These are phyloP conservation scores for Boletellus emodensis DNA, from an alignment of 768 basidiomycete species.

Conservation along the genomic window DNA sequence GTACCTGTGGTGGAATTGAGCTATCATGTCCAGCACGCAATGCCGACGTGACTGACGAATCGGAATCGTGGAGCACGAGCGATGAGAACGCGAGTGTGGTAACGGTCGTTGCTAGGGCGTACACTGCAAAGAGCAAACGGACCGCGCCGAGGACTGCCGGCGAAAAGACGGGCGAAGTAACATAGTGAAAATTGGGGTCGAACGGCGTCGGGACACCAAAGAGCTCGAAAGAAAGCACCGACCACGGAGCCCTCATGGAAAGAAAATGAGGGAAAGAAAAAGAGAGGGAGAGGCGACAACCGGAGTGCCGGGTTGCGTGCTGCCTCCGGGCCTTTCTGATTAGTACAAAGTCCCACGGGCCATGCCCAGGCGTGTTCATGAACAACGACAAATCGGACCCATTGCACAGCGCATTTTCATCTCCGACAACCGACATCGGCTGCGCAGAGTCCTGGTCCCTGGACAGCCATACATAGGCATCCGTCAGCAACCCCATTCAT, in stretches of 20 bases:
- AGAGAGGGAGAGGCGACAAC: no score
- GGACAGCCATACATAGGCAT: no score
- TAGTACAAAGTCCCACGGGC: no score
- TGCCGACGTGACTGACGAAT: slow-evolving; percentile 26
- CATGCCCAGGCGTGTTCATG: no score
- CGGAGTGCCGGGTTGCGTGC: no score
- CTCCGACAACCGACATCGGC: no score
- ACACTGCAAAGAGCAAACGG: slow-evolving; percentile 48
- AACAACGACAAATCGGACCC: no score
- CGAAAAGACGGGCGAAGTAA: slow-evolving; percentile 42
- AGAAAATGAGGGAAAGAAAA: no score
- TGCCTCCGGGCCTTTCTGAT: background rate
- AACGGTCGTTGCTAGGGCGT: slow-evolving; percentile 41
- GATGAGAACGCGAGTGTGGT: slow-evolving; percentile 27
- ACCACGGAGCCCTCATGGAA: background rate
- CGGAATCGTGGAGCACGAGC: slow-evolving; percentile 29
- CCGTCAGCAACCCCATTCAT: no score
- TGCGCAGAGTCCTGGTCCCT: no score
- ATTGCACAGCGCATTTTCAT: no score
- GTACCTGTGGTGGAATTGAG: slow-evolving; percentile 36
- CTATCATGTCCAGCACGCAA: background rate
- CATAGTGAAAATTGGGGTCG: slow-evolving; percentile 35
- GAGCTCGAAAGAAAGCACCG: slow-evolving; percentile 5
- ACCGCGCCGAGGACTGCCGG: slow-evolving; percentile 41
- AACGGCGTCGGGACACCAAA: slow-evolving; percentile 41